Base-by-base conservation (phyloP, 352 stramenopile species). In the Sclerospora graminicola region DNA sequence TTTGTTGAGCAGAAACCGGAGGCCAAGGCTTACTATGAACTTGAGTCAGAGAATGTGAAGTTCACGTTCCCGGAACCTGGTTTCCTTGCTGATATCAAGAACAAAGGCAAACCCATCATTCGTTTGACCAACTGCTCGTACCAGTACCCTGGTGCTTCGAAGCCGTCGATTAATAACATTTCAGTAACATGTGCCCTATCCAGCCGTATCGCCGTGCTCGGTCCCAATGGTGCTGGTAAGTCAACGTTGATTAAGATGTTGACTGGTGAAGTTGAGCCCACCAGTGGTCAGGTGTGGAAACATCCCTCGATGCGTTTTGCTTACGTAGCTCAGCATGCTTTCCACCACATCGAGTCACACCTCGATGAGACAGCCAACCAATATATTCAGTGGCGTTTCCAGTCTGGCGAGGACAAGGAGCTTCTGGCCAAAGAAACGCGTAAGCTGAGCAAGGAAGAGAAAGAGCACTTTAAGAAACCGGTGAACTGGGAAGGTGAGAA, bases 361-460 rank as follows among this genome's bases (percentile, higher is more conserved):
- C n/a, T n/a, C n/a, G n/a, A n/a, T n/a, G n/a, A n/a, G n/a, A n/a
- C n/a, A n/a, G n/a, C n/a, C n/a, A n/a, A n/a, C n/a, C 68, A 95
- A 45, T 98, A 98, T 76, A 97, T 98, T 58, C 92, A 97, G 69
- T 98, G 89, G 89, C 83, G 92, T 74, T 98, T 98, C 75, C 77
- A 92, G 71, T 88, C 77, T 8, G 79, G 78, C 63, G 82, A 91
- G 63, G 80, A 91, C 65, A 89, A 89, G 75, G 80, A 89, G 55
- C 63, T 87, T 56, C 91, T 96, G 34, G 94, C 92, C 32, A 94
- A 89, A 64, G 84, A 97, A 73, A 90, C 81, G 23, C 70, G 77
- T 64, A n/a, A n/a, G n/a, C n/a, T n/a, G n/a, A n/a, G n/a, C n/a
- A n/a, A n/a, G n/a, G n/a, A n/a, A n/a, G n/a, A 98, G 63, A 91